phyloP scores from a whole-genome alignment of 225 moss, liverwort and hornwort genomes.

The Ulota crispa region DNA sequence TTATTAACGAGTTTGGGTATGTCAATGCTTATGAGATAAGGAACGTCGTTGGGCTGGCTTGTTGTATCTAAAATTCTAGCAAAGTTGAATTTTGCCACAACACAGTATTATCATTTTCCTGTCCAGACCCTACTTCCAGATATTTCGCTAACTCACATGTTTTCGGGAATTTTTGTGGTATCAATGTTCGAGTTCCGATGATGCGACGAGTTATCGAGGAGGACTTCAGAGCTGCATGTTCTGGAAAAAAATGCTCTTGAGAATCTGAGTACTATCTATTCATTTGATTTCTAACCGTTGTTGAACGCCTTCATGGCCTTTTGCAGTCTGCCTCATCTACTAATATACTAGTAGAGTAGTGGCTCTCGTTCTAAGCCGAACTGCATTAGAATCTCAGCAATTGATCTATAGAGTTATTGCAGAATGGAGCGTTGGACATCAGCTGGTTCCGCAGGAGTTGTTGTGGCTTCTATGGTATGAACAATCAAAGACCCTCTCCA shows the following conservation, averaged over 20 bases:
- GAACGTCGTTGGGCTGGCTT: background rate
- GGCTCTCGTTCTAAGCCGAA: background rate
- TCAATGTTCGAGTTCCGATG: background rate
- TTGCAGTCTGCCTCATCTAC: background rate
- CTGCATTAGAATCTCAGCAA: background rate
- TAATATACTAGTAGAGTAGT: background rate
- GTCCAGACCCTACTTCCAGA: background rate
- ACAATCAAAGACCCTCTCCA: background rate
- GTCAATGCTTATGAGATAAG: background rate
- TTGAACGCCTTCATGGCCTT: background rate
- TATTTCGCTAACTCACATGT: too few species aligned
- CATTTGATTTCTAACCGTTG: too few species aligned
- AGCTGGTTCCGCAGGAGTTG: conserved; percentile 33
- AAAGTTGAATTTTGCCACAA: background rate
- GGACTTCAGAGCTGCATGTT: too few species aligned
- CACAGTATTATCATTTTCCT: background rate
- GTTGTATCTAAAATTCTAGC: background rate
- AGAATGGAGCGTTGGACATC: conserved; percentile 33
- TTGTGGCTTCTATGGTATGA: conserved; percentile 31
- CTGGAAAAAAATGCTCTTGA: too few species aligned
- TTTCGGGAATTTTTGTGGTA: background rate
- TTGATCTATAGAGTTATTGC: conserved; percentile 14
- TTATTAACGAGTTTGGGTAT: too few species aligned
- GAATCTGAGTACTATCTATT: too few species aligned
- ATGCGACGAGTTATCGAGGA: background rate